A percentile compares a stretch with the other conserved stretches of the same genome.
phyloP scores from a whole-genome alignment of 169 alveolate species.

The Cryptosporidium parvum region DNA sequence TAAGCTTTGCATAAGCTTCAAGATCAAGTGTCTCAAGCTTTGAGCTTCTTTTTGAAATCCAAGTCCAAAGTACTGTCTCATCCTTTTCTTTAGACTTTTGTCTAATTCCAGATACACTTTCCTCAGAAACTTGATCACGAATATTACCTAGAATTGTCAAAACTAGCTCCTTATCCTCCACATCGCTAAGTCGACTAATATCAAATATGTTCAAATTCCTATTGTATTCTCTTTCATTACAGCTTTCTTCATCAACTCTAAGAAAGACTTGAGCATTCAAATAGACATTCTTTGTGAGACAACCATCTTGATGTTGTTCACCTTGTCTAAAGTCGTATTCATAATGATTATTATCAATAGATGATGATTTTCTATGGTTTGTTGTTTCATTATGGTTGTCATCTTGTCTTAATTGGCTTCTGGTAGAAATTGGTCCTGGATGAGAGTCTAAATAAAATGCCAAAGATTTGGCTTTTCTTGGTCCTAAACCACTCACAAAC shows the following conservation, averaged over 20 bases:
- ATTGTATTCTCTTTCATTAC: slow-evolving; percentile 47
- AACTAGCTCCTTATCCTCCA: slow-evolving; percentile 42
- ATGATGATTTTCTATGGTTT: not conserved
- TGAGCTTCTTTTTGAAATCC: slow-evolving; percentile 76
- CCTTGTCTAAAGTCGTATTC: slow-evolving; percentile 60
- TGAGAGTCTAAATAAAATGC: slow-evolving; percentile 24
- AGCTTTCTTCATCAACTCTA: slow-evolving; percentile 57
- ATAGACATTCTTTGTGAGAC: slow-evolving; percentile 43
- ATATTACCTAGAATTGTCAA: slow-evolving; percentile 62
- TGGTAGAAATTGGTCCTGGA: slow-evolving; percentile 13
- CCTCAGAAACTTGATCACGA: slow-evolving; percentile 66
- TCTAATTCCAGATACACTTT: slow-evolving; percentile 34
- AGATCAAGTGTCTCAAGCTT: slow-evolving; percentile 79
- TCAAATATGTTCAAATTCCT: slow-evolving; percentile 48
- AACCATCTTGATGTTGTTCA: not conserved
- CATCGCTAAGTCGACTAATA: slow-evolving; percentile 51
- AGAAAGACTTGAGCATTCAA: slow-evolving; percentile 46
- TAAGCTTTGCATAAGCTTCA: slow-evolving; percentile 78
- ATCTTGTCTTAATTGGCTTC: slow-evolving; percentile 20
- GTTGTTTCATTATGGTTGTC: not conserved
- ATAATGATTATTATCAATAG: not conserved
- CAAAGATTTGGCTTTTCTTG: slow-evolving; percentile 83
- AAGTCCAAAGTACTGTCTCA: slow-evolving; percentile 61
- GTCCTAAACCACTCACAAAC: slow-evolving; percentile 87
- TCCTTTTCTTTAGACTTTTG: slow-evolving; percentile 45